Conservation (phyloP, 805 yeast genomes). For the Yarrowia sp. region DNA sequence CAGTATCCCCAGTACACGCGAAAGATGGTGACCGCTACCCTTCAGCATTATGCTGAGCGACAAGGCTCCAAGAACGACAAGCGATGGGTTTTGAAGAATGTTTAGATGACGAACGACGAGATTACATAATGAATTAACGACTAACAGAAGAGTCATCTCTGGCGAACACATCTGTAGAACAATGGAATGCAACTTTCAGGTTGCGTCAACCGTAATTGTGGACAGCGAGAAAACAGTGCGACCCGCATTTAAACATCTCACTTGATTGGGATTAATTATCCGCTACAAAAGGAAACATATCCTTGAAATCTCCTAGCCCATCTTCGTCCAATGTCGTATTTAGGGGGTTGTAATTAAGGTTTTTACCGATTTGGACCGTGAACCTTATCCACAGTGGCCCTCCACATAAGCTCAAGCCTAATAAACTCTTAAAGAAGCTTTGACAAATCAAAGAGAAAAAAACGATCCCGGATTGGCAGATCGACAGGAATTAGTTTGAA, state of each 20-base stretch:
- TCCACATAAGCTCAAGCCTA: neutral
- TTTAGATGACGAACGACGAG: neutral
- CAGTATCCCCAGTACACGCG: conserved; percentile 6
- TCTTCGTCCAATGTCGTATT: no score
- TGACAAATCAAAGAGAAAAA: neutral
- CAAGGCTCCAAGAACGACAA: neutral
- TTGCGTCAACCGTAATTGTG: no score
- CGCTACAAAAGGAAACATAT: no score
- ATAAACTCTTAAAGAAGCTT: neutral
- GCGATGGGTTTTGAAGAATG: conserved; percentile 15
- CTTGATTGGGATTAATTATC: no score
- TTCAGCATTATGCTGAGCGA: conserved; percentile 12
- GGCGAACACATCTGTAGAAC: no score
- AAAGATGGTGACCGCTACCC: conserved; percentile 1
- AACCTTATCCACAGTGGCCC: no score
- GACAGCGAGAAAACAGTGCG: no score
- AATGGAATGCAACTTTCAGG: no score
- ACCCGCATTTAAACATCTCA: no score
- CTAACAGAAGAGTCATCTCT: no score
- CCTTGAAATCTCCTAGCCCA: no score
- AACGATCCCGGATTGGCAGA: neutral
- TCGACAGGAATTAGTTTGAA: neutral
- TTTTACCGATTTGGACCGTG: neutral
- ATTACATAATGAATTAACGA: neutral
- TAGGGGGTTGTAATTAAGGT: no score